Percentiles rank a stretch among this genome's conserved stretches.
phyloP scores from a whole-genome alignment of 352 stramenopile species.

The Peronospora tabacina region DNA sequence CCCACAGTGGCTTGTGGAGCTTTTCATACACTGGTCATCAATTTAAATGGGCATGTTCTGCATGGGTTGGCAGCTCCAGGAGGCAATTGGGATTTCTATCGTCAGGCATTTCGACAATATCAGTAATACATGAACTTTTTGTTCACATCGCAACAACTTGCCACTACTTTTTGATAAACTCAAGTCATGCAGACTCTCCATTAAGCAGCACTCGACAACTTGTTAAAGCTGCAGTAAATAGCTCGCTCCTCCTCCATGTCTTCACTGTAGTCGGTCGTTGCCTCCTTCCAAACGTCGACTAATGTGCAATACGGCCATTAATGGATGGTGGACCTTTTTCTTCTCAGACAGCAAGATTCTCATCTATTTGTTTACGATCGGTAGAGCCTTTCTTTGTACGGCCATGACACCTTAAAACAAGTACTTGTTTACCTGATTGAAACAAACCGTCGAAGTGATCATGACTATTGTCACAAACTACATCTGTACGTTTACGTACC shows the following conservation, averaged over 20 bases:
- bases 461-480: neutral
- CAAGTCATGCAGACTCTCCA: slow-evolving; percentile 53
- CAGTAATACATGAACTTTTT: slow-evolving; percentile 40
- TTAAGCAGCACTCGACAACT: slow-evolving; percentile 75
- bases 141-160: slow-evolving; percentile 43
- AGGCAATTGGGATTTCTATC: slow-evolving; percentile 44
- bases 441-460: neutral
- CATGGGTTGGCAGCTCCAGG: no score
- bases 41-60: no score
- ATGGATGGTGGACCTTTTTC: slow-evolving; percentile 42
- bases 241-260: slow-evolving; percentile 16
- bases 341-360: slow-evolving; percentile 67
- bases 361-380: slow-evolving; percentile 48
- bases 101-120: slow-evolving; percentile 13
- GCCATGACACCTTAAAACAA: slow-evolving; percentile 51
- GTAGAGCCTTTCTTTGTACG: slow-evolving; percentile 43
- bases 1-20: slow-evolving; percentile 61
- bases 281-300: slow-evolving; percentile 59
- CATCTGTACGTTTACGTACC: slow-evolving; percentile 17
- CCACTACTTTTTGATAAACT: slow-evolving; percentile 45
- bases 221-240: slow-evolving; percentile 68
- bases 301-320: slow-evolving; percentile 57
- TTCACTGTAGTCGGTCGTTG: slow-evolving; percentile 14
- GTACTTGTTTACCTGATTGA: slow-evolving; percentile 41
- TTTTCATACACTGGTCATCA: slow-evolving; percentile 65